Evolutionary conservation across 768 basidiomycete species (phyloP), one percentile per base, ranked within the genome.

Genomic region (Boletellus emodensis): DNA sequence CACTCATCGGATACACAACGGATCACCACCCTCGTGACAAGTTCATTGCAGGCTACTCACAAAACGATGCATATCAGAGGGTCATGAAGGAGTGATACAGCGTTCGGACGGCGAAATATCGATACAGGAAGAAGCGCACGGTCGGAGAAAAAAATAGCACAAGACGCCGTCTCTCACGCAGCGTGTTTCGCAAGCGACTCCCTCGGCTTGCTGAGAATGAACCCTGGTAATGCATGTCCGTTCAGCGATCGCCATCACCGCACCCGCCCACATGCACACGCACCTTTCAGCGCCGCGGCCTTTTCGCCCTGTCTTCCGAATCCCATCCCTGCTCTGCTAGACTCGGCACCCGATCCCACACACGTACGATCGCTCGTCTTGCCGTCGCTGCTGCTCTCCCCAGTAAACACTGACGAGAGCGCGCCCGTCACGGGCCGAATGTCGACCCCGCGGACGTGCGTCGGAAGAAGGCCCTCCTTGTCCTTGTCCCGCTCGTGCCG

Each of bases 301-400:
- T 86, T 90, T 75, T 91, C 87, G 18, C 80, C 90, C 62, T 90
- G 87, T 44, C 81, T 75, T 15, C 90, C 91, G 58, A 93, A 94
- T 1, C 91, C 90, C 63, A 80, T 78, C 4, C 82, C 80, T 47
- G 68, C 66, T 62, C 72, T 75, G 49, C 51, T 36, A 30, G 63
- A 57, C 14, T 30, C 30, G 11, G 70, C 18, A 14, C 46, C 57
- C 42, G 53, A 59, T 35, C 45, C n/a, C n/a, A 49, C 44, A 32
- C 34, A 40, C 43, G 43, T 48, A 3, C 44, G 17, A 39, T 48
- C 38, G 7, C 26, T 44, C 2, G 41, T 4, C 38, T 61, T 61
- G 26, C 59, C 60, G 13, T 51, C 43, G 9, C 41, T 54, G 10
- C 54, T 47, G 10, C 42, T 32, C 30, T 9, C 30, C 30, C 30